Percentiles rank a stretch among this genome's conserved stretches.
These are phyloP conservation scores for Cyphellophora europaea DNA, from an alignment of 2,329 filamentous ascomycete species.

Conservation along the genomic window DNA sequence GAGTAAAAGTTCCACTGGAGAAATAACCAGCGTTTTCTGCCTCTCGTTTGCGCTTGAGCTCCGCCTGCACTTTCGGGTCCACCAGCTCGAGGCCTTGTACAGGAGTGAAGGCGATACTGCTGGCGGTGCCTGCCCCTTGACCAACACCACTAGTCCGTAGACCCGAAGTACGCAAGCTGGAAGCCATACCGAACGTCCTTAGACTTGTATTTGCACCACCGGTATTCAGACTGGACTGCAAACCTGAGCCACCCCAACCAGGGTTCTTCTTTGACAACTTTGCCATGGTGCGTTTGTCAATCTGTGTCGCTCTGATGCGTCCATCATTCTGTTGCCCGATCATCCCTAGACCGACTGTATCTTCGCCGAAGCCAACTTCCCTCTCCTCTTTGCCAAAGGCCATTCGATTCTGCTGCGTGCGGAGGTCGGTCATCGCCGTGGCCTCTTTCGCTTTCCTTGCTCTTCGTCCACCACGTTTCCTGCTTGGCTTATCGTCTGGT, in stretches of 20 bases:
- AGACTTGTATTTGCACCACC: slow-evolving; percentile 65
- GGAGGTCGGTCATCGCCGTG: slow-evolving; percentile 89
- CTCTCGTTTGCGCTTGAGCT: slow-evolving; percentile 81
- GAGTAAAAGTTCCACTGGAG: slow-evolving; percentile 93
- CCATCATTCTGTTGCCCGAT: slow-evolving; percentile 82
- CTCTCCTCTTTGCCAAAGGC: slow-evolving; percentile 92
- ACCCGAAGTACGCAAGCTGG: slow-evolving; percentile 67
- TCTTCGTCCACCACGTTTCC: slow-evolving; percentile 83
- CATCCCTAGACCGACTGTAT: slow-evolving; percentile 86
- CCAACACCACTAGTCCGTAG: slow-evolving; percentile 71
- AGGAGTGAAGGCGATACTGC: slow-evolving; percentile 84
- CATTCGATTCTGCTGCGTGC: slow-evolving; percentile 93
- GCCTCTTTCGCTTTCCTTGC: slow-evolving; percentile 95
- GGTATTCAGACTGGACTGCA: slow-evolving; percentile 46
- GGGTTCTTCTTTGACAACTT: slow-evolving; percentile 93
- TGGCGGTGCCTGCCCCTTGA: slow-evolving; percentile 62
- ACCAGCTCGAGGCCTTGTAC: slow-evolving; percentile 92
- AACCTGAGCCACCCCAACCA: slow-evolving; percentile 64
- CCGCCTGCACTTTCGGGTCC: slow-evolving; percentile 81
- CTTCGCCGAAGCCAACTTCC: slow-evolving; percentile 85
- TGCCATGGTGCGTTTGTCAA: slow-evolving; percentile 86
- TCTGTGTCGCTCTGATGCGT: slow-evolving; percentile 76
- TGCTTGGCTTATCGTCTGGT: slow-evolving; percentile 87
- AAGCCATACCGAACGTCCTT: slow-evolving; percentile 58
- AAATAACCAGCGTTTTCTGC: slow-evolving; percentile 95